Evolutionary conservation across 2,329 filamentous ascomycete species (phyloP).

Genomic region (Macrophomina phaseolina): DNA sequence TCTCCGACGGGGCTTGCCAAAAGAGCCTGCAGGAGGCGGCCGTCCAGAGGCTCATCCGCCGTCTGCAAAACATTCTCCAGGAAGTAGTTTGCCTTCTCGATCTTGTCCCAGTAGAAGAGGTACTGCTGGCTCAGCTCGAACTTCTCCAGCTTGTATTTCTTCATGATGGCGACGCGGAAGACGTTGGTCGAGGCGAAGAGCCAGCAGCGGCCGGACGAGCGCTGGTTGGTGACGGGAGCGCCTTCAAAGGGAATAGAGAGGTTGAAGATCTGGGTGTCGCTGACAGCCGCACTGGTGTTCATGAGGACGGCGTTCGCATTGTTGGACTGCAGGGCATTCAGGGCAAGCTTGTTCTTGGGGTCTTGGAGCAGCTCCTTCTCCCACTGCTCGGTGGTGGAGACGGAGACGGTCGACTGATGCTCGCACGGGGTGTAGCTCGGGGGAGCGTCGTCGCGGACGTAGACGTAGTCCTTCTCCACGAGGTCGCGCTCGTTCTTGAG

Average conservation of each 20-base stretch:
- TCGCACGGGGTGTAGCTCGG: conserved; percentile 38
- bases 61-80: conserved; percentile 84
- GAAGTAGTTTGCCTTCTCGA: conserved; percentile 91
- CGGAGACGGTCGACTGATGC: conserved; percentile 50
- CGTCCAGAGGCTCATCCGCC: conserved; percentile 70
- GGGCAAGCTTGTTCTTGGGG: conserved; percentile 74
- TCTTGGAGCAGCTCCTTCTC: conserved; percentile 67
- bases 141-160: conserved; percentile 74
- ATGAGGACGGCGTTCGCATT: conserved; percentile 70
- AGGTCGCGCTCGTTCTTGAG: conserved; percentile 48
- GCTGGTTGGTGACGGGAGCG: conserved; percentile 82
- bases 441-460: conserved; percentile 55
- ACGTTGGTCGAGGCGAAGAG: conserved; percentile 91
- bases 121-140: conserved; percentile 91
- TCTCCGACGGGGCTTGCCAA: conserved; percentile 73
- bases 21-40: conserved; percentile 73
- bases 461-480: conserved; percentile 58
- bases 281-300: conserved; percentile 66
- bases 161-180: conserved; percentile 87
- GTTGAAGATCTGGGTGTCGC: conserved; percentile 82
- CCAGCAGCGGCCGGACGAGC: conserved; percentile 84
- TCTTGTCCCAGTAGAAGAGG: conserved; percentile 92
- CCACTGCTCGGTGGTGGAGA: conserved; percentile 62
- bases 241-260: conserved; percentile 82
- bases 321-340: conserved; percentile 72